Evolutionary conservation across 176 grass and related monocot genomes (phyloP), one percentile per base, ranked within the genome.

Genomic region (Saccharum spontaneum): DNA sequence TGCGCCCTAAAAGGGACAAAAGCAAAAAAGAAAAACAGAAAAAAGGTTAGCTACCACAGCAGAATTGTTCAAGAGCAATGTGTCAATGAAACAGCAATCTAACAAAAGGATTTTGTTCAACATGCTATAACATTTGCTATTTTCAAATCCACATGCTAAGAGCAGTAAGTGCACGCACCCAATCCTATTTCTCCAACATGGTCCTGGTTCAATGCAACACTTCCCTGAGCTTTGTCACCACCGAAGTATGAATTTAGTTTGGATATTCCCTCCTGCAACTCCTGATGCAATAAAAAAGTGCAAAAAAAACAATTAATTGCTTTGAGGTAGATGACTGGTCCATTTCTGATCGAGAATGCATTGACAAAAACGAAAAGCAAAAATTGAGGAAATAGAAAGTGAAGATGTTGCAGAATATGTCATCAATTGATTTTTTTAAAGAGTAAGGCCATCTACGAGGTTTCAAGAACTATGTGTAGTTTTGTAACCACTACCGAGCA

Each of bases 161-260:
- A 43, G 15, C 7, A 1, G 5, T 67, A n/a, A 62, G 14, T 83
- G 59, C 16, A 81, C 85, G 76, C 85, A 98, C 96, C 93, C 46
- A 95, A 76, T 12, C 91, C 96, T 79, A 94, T 69, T 86, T 70
- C 73, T 61, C 89, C 93, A 65, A 82, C 82, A 79, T 93, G 89
- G 59, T 98, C 96, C 80, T 98, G 96, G 55, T 94, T 93, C 39
- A 98, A 81, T 11, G 60, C 69, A 69, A 78, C 67, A 40, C n/a
- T 89, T 63, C 77, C 82, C 38, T 81, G 66, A 75, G 52, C 45
- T 71, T 86, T 82, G 48, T 78, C 76, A 76, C 79, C 72, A 60
- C 66, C 6, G 1, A 95, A 95, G 86, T 93, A 95, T 39, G 79
- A 83, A 77, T 98, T 98, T 43, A 98, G 83, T 90, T 93, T 94